These are phyloP conservation scores for Pezicula carpinea DNA, from an alignment of 2,329 filamentous ascomycete species.

Conservation along the genomic window DNA sequence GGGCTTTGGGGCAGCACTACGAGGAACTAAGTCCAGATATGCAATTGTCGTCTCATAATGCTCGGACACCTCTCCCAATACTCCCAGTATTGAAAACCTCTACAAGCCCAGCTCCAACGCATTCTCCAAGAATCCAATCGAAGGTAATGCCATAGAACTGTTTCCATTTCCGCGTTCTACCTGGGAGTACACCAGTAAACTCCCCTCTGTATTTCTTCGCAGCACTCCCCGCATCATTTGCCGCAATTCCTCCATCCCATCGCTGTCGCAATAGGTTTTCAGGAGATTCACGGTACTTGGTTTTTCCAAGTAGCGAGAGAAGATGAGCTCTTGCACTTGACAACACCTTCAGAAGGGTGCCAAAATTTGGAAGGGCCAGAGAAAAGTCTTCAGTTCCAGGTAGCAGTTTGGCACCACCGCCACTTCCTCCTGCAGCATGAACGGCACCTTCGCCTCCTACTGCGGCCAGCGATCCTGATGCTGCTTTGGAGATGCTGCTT, in stretches of 20 bases:
- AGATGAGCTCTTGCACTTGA: conserved; percentile 58
- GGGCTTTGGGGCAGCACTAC: too few species aligned
- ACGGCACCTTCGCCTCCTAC: conserved; percentile 65
- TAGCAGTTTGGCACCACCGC: conserved; percentile 24
- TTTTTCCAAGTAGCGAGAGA: conserved; percentile 51
- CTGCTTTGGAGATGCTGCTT: conserved; percentile 57
- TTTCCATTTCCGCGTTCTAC: conserved; percentile 65
- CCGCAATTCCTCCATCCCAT: conserved; percentile 63
- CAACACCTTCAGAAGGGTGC: conserved; percentile 62
- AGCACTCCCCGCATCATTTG: conserved; percentile 37
- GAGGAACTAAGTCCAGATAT: too few species aligned
- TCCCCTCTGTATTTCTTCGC: conserved; percentile 51
- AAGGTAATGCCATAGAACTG: conserved; percentile 66
- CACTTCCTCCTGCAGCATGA: conserved; percentile 54
- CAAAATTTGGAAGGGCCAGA: conserved; percentile 63
- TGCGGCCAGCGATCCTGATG: conserved; percentile 64
- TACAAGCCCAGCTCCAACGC: conserved; percentile 63
- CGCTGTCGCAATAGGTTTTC: conserved; percentile 58
- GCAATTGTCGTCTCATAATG: conserved; percentile 7
- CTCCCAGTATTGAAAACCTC: conserved; percentile 72
- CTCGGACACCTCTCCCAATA: conserved; percentile 62
- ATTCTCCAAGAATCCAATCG: conserved; percentile 68
- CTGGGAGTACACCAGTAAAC: conserved; percentile 52
- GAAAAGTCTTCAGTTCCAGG: conserved; percentile 33
- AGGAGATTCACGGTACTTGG: conserved; percentile 58